These are phyloP conservation scores for Alternaria gansuensis DNA, from an alignment of 2,329 filamentous ascomycete genomes.

Conservation along the genomic window DNA sequence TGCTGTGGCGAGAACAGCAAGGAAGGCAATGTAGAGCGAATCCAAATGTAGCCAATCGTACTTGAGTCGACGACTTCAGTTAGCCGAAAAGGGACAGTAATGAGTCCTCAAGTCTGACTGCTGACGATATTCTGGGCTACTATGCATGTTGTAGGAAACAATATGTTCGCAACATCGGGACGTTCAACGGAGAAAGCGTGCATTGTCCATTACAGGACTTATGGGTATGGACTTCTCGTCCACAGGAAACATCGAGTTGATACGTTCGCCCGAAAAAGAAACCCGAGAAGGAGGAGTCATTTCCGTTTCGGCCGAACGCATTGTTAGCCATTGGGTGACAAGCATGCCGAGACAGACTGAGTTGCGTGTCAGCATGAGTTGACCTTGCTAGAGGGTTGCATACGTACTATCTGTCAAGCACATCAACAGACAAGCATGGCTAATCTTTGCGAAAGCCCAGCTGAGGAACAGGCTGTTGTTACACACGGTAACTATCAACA, in stretches of 20 bases:
- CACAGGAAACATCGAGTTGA: background rate
- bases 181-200: constrained; percentile 8
- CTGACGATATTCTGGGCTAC: background rate
- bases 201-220: background rate
- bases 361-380: constrained; percentile 4
- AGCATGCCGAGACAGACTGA: constrained; percentile 32
- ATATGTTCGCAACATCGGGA: background rate
- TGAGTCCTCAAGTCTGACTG: background rate
- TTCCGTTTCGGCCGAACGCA: constrained; percentile 21
- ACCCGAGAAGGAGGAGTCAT: background rate
- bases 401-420: constrained; percentile 53
- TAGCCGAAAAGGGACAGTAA: background rate
- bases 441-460: constrained; percentile 39
- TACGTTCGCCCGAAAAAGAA: background rate
- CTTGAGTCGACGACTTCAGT: too few relatives aligned
- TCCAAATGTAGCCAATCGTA: too few relatives aligned
- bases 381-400: background rate
- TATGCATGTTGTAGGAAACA: background rate
- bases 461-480: constrained; percentile 47
- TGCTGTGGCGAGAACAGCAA: background rate
- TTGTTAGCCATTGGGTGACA: constrained; percentile 32
- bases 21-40: too few relatives aligned
- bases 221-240: constrained; percentile 6
- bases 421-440: constrained; percentile 50
- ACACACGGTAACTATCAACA: constrained; percentile 47